Base-by-base conservation (phyloP, 2,329 filamentous ascomycete genomes). In the Eurotiales sp. region DNA sequence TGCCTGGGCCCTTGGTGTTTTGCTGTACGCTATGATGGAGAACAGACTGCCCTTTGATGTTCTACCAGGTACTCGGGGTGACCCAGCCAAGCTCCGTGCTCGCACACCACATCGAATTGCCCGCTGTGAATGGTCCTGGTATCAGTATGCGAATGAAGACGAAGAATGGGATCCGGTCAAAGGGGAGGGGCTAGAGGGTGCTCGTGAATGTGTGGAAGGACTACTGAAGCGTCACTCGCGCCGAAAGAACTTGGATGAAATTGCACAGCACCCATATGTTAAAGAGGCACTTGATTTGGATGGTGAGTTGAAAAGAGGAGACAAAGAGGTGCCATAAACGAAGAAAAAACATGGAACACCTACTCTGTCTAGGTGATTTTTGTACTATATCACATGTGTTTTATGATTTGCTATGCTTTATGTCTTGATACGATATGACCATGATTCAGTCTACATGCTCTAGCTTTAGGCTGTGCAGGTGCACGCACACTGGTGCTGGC, bases 51-150 rank as follows among this genome's bases (percentile, higher is more conserved):
- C 93, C 0, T 99, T 99, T 60, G 93, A 99, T 65, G 88, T 90
- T 0, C 82, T 88, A 4, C 91, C 92, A 0, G 86, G 87, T 14
- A 87, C 88, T 60, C 63, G 71, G 30, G 86, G 84, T 43, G 89
- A 90, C 61, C 83, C 83, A 22, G 81, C 86, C 57, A 83, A 86
- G 59, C 86, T 89, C 80, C 78, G 87, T 61, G 91, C 87, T 59
- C 79, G 89, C 50, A 92, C 89, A 0, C 92, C 87, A 47, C 93
- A 99, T 66, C 85, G 91, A n/a, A 97, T 99, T 55, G 93, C 93
- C 2, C 80, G 93, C 30, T 88, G 91, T 46, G 93, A 99, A 65
- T 99, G 93, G 93, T 84, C 87, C 43, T 99, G 93, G 93, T 84
- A 90, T 55, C 83, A 87, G 54, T 96, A 87, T 64, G 90, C 85